These are phyloP conservation scores for Hypomontagnella submonticulosa DNA, from an alignment of 495 filamentous ascomycete species.

Conservation along the genomic window DNA sequence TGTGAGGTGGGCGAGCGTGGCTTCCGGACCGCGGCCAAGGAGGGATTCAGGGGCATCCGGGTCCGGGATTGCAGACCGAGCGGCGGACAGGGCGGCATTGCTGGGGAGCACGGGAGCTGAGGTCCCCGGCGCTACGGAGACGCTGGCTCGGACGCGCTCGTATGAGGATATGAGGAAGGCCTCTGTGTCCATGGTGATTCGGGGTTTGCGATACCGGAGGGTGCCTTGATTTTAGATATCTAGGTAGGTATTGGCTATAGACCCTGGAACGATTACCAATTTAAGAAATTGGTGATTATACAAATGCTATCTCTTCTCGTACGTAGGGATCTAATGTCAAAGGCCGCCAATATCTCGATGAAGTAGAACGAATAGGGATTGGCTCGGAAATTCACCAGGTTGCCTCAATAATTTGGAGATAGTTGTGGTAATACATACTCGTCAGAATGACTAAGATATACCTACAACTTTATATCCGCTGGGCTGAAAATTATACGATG, in stretches of 20 bases:
- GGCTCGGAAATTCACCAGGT: too few relatives aligned
- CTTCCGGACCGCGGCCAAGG: constrained; percentile 37
- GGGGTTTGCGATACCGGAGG: neutral
- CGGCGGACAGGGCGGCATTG: constrained; percentile 21
- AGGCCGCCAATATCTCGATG: too few relatives aligned
- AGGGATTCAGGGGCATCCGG: constrained; percentile 28
- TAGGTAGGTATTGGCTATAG: neutral
- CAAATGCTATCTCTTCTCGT: too few relatives aligned
- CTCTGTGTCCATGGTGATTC: constrained; percentile 23
- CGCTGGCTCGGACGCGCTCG: constrained; percentile 34
- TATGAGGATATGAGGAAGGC: constrained; percentile 32
- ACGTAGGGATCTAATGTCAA: too few relatives aligned
- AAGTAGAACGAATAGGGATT: too few relatives aligned
- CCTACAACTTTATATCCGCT: constrained; percentile 3
- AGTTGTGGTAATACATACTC: too few relatives aligned
- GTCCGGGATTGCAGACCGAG: constrained; percentile 46
- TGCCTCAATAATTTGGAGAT: too few relatives aligned
- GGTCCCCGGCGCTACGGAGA: constrained; percentile 20
- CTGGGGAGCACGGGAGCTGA: constrained; percentile 39
- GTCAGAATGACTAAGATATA: neutral
- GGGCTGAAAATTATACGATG: constrained; percentile 12
- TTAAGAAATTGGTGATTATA: neutral
- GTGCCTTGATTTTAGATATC: neutral
- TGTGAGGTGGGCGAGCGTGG: constrained; percentile 58
- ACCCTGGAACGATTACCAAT: neutral